Conservation (phyloP, 2,329 filamentous ascomycete genomes). For the Anisogramma anomala region DNA sequence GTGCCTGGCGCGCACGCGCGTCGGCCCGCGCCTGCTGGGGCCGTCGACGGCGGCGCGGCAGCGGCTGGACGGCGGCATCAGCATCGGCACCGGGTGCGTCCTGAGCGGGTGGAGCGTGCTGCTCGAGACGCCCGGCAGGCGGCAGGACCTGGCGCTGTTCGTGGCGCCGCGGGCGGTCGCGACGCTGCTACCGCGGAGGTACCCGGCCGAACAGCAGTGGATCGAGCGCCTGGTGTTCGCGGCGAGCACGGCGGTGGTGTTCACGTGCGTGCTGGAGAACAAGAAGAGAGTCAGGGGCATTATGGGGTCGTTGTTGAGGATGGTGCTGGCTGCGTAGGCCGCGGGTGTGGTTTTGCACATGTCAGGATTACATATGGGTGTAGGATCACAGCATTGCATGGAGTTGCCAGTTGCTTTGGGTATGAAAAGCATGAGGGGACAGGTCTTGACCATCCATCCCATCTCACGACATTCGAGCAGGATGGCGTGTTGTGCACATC, state of each 20-base stretch:
- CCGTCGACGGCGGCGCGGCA: slow-evolving; percentile 35
- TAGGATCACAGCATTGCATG: too few species aligned
- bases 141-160: slow-evolving; percentile 69
- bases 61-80: slow-evolving; percentile 50
- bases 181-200: slow-evolving; percentile 61
- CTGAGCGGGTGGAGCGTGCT: slow-evolving; percentile 76
- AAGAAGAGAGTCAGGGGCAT: slow-evolving; percentile 54
- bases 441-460: too few species aligned
- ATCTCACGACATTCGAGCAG: too few species aligned
- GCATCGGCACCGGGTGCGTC: slow-evolving; percentile 59
- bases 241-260: slow-evolving; percentile 55
- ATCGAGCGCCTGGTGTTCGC: slow-evolving; percentile 56
- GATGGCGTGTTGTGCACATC: too few species aligned
- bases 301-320: slow-evolving; percentile 47
- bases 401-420: too few species aligned
- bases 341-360: too few species aligned
- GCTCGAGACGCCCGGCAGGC: slow-evolving; percentile 51
- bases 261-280: slow-evolving; percentile 54
- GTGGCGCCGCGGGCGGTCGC: slow-evolving; percentile 69
- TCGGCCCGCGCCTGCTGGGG: slow-evolving; percentile 60
- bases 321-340: slow-evolving; percentile 30
- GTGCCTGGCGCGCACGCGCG: slow-evolving; percentile 60
- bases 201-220: slow-evolving; percentile 51
- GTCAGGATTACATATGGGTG: too few species aligned
- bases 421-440: too few species aligned